Base-by-base conservation (phyloP, 768 basidiomycete genomes). In the Pleurotus cornucopiae region DNA sequence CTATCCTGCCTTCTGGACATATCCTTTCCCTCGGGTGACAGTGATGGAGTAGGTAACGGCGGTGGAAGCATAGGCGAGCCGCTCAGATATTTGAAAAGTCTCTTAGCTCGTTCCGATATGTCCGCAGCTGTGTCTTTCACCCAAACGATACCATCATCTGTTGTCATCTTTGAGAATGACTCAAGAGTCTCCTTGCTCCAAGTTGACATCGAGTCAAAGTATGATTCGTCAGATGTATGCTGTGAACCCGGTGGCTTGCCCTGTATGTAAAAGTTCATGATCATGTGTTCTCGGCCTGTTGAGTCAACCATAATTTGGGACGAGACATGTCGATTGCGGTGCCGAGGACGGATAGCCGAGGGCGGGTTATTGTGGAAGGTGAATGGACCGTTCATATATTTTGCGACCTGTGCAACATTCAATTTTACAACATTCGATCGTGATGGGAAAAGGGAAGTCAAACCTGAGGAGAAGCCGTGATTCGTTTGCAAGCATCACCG, bases 311-410 rank as follows among this genome's bases (percentile, higher is more conserved):
- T 82, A 58, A 91, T 78, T 57, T 90, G 86, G 16, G 91, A 91
- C 6, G 83, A 83, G 44, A 92, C 88, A 71, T 88, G 88, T 63
- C 89, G 82, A 62, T 90, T 89, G 16, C 91, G 82, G 64, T 93
- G 91, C 54, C 90, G 82, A 11, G 91, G 91, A 25, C 90, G 83
- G 52, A 79, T 66, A 39, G 76, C 69, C n/a, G 88, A 85, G 2
- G 91, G 90, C 0, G 89, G 87, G 62, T 88, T 89, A 64, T 89
- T 92, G 68, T 93, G 88, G 67, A 93, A 94, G 6, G 77, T 73
- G 30, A 90, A 73, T 4, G 89, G 84, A 6, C 78, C 77, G 45
- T 81, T 82, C 40, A 94, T 75, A 64, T 88, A 84, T 70, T 81
- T 83, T 49, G 81, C 74, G 49, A 93, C 77, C 91, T 93, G 64